Conservation (phyloP, 2,329 filamentous ascomycete genomes). For the Didymella arachidicola region DNA sequence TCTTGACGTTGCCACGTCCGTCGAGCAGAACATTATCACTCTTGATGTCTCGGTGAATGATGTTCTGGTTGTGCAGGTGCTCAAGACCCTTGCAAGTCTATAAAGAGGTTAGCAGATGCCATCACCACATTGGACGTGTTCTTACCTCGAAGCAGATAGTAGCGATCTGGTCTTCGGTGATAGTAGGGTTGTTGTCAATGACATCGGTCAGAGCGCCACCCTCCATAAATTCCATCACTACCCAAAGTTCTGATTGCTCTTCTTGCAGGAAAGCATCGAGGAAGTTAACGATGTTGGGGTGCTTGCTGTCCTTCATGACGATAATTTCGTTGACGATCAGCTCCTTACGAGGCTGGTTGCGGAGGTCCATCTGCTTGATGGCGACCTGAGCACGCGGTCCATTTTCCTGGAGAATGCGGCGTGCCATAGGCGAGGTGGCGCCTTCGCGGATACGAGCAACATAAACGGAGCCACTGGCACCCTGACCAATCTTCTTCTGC, state of each 20-base stretch:
- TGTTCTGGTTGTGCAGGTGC: constrained; percentile 93
- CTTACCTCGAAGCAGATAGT: constrained; percentile 95
- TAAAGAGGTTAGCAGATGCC: constrained; percentile 34
- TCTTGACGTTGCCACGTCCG: constrained; percentile 94
- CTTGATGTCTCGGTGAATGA: constrained; percentile 99
- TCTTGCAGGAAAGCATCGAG: constrained; percentile 96
- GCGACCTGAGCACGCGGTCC: constrained; percentile 88
- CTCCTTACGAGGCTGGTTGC: constrained; percentile 96
- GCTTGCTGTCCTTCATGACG: constrained; percentile 99
- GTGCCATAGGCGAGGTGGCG: constrained; percentile 80
- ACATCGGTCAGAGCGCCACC: constrained; percentile 96
- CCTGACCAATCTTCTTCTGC: constrained; percentile 99
- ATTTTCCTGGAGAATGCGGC: constrained; percentile 78
- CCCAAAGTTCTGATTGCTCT: constrained; percentile 95
- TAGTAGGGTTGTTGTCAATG: constrained; percentile 95
- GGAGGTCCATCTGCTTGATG: constrained; percentile 99
- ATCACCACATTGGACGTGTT: constrained; percentile 10
- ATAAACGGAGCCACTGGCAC: constrained; percentile 96
- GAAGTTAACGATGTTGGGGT: constrained; percentile 99
- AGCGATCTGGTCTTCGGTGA: constrained; percentile 96
- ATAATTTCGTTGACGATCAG: constrained; percentile 99
- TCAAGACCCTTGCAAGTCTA: constrained; percentile 95
- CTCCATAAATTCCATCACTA: constrained; percentile 99
- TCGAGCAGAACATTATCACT: constrained; percentile 97
- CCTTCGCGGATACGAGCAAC: constrained; percentile 94